A percentile compares a stretch with the other conserved stretches of the same genome.
Conservation (phyloP, 495 filamentous ascomycete species). For the Trichoderma virens region DNA sequence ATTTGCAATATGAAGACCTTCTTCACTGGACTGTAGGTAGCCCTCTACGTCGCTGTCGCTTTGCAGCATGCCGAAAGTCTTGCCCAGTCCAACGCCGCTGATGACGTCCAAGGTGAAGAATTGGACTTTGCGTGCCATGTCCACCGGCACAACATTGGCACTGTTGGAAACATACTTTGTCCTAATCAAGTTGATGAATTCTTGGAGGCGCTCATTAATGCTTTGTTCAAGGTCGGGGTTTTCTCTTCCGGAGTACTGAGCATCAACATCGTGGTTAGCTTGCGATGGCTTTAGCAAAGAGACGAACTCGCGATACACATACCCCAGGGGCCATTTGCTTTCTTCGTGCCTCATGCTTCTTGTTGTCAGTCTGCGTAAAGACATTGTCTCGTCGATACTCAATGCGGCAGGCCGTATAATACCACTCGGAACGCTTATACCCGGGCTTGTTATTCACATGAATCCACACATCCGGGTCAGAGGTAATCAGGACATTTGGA, state of each 20-base stretch:
- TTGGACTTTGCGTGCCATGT: slow-evolving; percentile 33
- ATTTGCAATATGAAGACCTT: slow-evolving; percentile 14
- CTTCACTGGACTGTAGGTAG: slow-evolving; percentile 21
- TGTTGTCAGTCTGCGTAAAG: slow-evolving; percentile 6
- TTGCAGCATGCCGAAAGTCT: slow-evolving; percentile 27
- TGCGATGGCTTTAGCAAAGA: no score
- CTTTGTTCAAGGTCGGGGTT: slow-evolving; percentile 32
- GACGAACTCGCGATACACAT: background rate
- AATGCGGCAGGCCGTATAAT: background rate
- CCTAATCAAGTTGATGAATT: slow-evolving; percentile 34
- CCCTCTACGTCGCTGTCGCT: slow-evolving; percentile 24
- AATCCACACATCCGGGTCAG: slow-evolving; percentile 1
- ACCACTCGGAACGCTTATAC: slow-evolving; percentile 6
- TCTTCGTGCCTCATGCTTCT: background rate
- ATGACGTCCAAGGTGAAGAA: slow-evolving; percentile 38
- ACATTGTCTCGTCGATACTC: slow-evolving; percentile 10
- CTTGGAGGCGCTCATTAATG: slow-evolving; percentile 31
- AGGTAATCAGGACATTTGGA: slow-evolving; percentile 3
- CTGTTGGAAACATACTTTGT: slow-evolving; percentile 36
- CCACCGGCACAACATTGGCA: slow-evolving; percentile 27
- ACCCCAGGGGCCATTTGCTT: slow-evolving; percentile 10
- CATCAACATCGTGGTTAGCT: background rate
- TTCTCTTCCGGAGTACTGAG: slow-evolving; percentile 36
- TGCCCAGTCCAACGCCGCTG: slow-evolving; percentile 27
- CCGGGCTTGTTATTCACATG: slow-evolving; percentile 9